Base-by-base conservation (phyloP, 108 stramenopile species). In the Cyclotella sp. region DNA sequence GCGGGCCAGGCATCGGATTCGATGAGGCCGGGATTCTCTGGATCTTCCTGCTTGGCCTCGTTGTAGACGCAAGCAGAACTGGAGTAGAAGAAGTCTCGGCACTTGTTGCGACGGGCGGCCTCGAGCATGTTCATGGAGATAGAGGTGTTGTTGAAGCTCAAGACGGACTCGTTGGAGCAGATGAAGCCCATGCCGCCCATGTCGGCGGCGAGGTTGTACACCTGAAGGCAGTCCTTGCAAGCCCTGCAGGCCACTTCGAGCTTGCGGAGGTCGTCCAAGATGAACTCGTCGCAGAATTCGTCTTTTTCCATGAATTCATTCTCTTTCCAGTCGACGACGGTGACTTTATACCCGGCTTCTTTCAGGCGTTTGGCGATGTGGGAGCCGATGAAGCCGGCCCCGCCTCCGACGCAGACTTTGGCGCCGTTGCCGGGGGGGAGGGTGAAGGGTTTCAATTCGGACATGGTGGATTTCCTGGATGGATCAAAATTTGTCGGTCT, bases 101-200 rank as follows among this genome's bases (percentile, higher is more conserved):
- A 89, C 40, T 90, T 87, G 85, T 85, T 89, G 52, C 94, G 91
- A 62, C 98, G 95, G 44, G 97, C 95, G 14, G 95, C 98, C 86
- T 99, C 98, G 62, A 99, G 83, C 96, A 99, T 95, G 84, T 99
- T 99, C 92, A 97, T 97, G 73, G 90, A 92, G 63, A 99, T 97
- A 84, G 97, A 95, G 46, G 98, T 99, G 91, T 99, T 99, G 91
- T 98, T 99, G 92, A 97, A 99, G 51, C 93, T 82, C 57, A 99
- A 75, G 57, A 99, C 98, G 19, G 89, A 91, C 73, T 99, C 97
- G 85, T 99, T 99, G 73, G 93, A 95, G 52, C 92, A 94, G 66
- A 99, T 99, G 75, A 99, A 99, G 39, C 98, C 98, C 98, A 99
- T 99, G 24, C 98, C 98, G 13, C 98, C 98, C 98, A 99, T 99